Evolutionary conservation across 345 rosid species (phyloP), one percentile per base, ranked within the genome.

Genomic region (Salix purpurea): DNA sequence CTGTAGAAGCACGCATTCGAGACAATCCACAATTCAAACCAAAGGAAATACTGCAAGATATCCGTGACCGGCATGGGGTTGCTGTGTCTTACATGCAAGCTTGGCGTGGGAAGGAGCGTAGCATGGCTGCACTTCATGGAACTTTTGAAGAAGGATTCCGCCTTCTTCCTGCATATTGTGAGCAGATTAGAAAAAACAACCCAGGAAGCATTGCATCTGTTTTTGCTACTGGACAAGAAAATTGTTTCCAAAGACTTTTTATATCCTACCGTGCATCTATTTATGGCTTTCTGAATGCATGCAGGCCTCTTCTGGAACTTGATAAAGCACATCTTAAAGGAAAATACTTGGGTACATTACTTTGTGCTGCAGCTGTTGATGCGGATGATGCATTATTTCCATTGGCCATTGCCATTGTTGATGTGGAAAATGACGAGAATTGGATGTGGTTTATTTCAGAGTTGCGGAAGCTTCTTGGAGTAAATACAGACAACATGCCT

Each of bases 41-140:
- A 0, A 94, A 94, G 77, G 95, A 96, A 85, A 96, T 96, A 64
- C 84, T 96, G 84, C 97, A 96, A 83, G 98, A 92, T 73, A 96
- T 96, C 77, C 90, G 95, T 6, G 98, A 96, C 60, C 88, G 88
- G 82, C 99, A 96, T 83, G 99, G 99, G 28, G 99, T 96, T 84
- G 95, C 96, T 3, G 99, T 96, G 68, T 96, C 99, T 75, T 96
- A 96, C 79, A 96, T 96, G 99, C 99, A 96, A 84, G 99, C 99
- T 67, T 96, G 99, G 99, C 99, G 99, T 2, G 99, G 99, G 78
- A 96, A 96, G 84, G 99, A 96, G 84, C 91, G 99, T 19, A 90
- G 97, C 84, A 96, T 96, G 99, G 99, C 99, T 62, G 94, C 99
- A 19, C 99, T 96, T 81, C 98, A 96, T 65, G 99, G 99, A 39